Base-by-base conservation (phyloP, 2,329 filamentous ascomycete genomes). In the Macrophomina pseudophaseolina region DNA sequence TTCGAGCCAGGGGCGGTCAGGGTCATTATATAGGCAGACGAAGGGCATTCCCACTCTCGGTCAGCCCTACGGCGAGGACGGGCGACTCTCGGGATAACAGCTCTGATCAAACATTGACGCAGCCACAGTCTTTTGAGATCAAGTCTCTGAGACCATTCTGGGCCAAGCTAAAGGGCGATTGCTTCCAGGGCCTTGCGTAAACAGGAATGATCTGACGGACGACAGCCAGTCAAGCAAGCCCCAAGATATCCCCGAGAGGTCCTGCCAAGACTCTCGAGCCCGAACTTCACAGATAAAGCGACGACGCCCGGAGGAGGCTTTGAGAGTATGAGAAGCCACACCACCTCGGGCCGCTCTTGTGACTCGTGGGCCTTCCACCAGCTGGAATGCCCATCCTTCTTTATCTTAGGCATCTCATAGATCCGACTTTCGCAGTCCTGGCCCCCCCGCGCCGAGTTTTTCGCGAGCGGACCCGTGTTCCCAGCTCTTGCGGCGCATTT, bases 221-320 rank as follows among this genome's bases (percentile, higher is more conserved):
- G 64, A 66, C 16, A 44, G 18, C 33, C 23, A 53, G 38, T 44
- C 38, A 59, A 18, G 23, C 16, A 38, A 60, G 12, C 44, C 54
- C 62, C 62, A 64, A 64, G 62, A 64, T 64, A 64, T 64, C 64
- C 46, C 64, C 64, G 64, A 66, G 54, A 7, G 48, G 49, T 28
- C 38, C 33, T 28, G 60, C 60, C 60, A 64, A 64, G 60, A 12
- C 44, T 14, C 18, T 44, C 40, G 33, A 42, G 48, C 60, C 60
- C 46, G 60, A 52, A 48, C 23, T 42, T 35, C 35, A 53, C 35
- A 64, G 60, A 52, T 40, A 53, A 64, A 52, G 23, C 35, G 60
- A 53, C 30, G 38, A 53, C 42, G 60, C 3, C 46, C 58, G 30
- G 44, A 12, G 56, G 12, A 7, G 18, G 40, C 7, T 40, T n/a